phyloP scores from a whole-genome alignment of 2,329 filamentous ascomycete species.

The Penicillium aurantiogriseum region DNA sequence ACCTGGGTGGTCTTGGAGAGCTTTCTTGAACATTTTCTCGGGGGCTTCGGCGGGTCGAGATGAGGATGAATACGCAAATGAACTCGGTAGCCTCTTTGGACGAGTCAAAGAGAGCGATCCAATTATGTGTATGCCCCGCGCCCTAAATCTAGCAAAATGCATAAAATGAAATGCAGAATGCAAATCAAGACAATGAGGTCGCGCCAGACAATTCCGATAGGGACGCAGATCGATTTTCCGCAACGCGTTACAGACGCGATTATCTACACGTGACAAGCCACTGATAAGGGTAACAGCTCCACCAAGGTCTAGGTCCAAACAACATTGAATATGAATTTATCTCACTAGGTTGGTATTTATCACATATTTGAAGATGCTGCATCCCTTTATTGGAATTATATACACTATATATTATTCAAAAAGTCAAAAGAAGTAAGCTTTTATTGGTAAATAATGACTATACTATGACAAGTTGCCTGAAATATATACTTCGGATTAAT shows the following conservation, averaged over 20 bases:
- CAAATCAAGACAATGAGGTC: conserved; percentile 3
- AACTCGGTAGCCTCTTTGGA: conserved; percentile 19
- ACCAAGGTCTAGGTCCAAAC: background rate
- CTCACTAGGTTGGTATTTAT: background rate
- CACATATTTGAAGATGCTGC: background rate
- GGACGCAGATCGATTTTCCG: conserved; percentile 10
- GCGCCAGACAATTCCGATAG: conserved; percentile 2
- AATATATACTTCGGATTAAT: background rate
- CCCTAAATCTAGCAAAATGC: conserved; percentile 24
- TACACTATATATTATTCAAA: too few species aligned
- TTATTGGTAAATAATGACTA: background rate
- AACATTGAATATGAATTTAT: background rate
- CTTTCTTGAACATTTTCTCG: conserved; percentile 42
- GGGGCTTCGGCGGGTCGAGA: conserved; percentile 15
- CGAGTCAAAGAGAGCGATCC: conserved; percentile 23
- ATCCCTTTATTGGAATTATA: too few species aligned
- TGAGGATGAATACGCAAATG: conserved; percentile 29
- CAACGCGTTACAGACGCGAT: conserved; percentile 11
- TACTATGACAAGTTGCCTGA: too few species aligned
- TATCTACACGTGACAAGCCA: conserved; percentile 7
- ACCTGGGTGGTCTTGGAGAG: conserved; percentile 40
- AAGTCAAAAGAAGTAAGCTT: background rate
- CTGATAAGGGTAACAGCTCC: conserved; percentile 1
- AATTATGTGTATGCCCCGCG: conserved; percentile 21
- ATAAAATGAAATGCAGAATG: conserved; percentile 22